A percentile compares a stretch with the other conserved stretches of the same genome.
phyloP scores from a whole-genome alignment of 1,139 yeast genomes.

The Hemisphaericaspora lyxosophila region DNA sequence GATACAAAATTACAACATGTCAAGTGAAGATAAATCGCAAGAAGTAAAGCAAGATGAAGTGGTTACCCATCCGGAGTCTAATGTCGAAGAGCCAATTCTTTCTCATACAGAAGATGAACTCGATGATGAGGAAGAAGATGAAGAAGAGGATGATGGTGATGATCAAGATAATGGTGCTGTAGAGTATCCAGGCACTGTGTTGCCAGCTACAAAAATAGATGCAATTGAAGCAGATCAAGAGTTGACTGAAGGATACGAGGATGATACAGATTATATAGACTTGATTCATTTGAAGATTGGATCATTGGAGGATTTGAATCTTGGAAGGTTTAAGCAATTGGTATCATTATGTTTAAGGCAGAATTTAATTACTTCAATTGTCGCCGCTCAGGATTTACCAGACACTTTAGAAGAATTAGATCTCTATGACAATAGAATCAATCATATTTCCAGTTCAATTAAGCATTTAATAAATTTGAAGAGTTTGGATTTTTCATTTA shows the following conservation, averaged over 20 bases:
- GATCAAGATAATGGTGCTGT: constrained; percentile 31
- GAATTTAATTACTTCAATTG: constrained; percentile 72
- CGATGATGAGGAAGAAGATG: constrained; percentile 18
- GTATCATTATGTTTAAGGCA: constrained; percentile 76
- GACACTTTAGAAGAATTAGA: constrained; percentile 74
- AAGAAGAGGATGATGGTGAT: constrained; percentile 27
- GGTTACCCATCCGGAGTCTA: background rate
- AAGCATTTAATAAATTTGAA: constrained; percentile 58
- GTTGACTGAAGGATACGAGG: constrained; percentile 59
- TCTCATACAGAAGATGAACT: constrained; percentile 25
- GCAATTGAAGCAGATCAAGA: constrained; percentile 53
- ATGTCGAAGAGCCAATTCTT: constrained; percentile 5
- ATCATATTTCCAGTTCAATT: constrained; percentile 74
- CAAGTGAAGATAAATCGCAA: background rate
- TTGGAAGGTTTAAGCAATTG: constrained; percentile 57
- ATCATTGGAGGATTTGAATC: constrained; percentile 63
- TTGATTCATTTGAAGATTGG: constrained; percentile 75
- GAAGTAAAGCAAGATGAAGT: background rate
- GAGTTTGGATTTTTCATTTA: constrained; percentile 82
- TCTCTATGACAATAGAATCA: constrained; percentile 86
- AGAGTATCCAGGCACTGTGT: constrained; percentile 48
- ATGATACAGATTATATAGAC: constrained; percentile 68
- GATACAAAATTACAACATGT: background rate
- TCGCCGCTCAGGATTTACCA: constrained; percentile 63
- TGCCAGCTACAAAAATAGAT: constrained; percentile 55